These are phyloP conservation scores for Cornus controversa DNA, from an alignment of 148 eudicot genomes.

Conservation along the genomic window DNA sequence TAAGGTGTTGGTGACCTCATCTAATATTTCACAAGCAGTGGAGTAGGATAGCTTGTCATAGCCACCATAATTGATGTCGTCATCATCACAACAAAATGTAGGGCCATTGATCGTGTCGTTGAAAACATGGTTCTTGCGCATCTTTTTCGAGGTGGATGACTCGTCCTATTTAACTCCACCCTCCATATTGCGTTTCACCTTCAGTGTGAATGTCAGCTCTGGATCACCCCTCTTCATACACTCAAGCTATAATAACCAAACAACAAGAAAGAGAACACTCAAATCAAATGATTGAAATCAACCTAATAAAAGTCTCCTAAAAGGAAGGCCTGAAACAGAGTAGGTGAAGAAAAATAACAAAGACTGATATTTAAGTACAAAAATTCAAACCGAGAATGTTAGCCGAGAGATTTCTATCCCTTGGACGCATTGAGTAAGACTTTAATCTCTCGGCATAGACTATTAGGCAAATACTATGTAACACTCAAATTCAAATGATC, in stretches of 20 bases:
- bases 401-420: too few species aligned
- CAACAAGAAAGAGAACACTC: background rate
- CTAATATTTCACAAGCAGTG: too few species aligned
- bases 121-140: constrained; percentile 12
- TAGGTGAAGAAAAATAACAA: too few species aligned
- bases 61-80: constrained; percentile 4
- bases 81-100: constrained; percentile 4
- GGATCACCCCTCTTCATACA: constrained; percentile 39
- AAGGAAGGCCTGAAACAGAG: background rate
- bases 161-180: constrained; percentile 28
- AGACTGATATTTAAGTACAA: too few species aligned
- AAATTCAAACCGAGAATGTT: too few species aligned
- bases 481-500: too few species aligned
- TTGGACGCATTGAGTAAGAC: too few species aligned
- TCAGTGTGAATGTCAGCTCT: constrained; percentile 37
- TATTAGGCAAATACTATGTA: too few species aligned
- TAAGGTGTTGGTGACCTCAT: constrained; percentile 19
- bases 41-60: background rate
- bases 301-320: background rate
- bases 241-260: constrained; percentile 27
- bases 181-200: constrained; percentile 21
- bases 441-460: too few species aligned
- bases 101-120: constrained; percentile 10
- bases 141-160: constrained; percentile 29
- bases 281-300: too few species aligned